Evolutionary conservation across 192 early-diverging fungal genomes (phyloP), one percentile per base, ranked within the genome.

Genomic region (Kappamyces sp.): DNA sequence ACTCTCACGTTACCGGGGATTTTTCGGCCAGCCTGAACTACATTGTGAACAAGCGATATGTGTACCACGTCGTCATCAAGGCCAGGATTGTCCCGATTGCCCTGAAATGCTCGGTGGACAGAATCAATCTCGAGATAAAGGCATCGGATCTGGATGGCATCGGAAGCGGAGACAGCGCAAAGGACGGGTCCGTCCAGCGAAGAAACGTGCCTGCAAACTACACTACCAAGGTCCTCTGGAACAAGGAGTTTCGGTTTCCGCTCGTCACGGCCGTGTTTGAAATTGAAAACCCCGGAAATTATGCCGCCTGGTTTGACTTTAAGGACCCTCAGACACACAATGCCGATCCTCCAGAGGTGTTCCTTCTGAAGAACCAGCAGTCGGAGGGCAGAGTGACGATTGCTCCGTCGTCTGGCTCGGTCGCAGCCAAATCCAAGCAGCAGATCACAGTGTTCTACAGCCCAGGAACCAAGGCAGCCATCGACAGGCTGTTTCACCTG

Each of bases 11-110:
- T 1, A 48, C 62, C 2, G 67, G 70, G 10, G 58, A 12, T 5
- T 66, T 64, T 44, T 49, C 55, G 10, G 40, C 49, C 1, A 68
- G 66, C 31, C 44, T 80, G 1, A 76, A 63, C 0, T 80, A 80
- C 54, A 12, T 77, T 5, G 67, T 80, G 8, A 80, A 80, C 64
- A 72, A 72, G 9, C 58, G 78, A 47, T 75, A 80, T 61, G 72
- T 65, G 54, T 76, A 77, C 50, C 69, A 70, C 40, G 54, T 80
- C 40, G 66, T 66, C 3, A 51, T 72, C 23, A 47, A 53, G 13
- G 74, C 65, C 0, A 44, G 39, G 5, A 71, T 80, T 2, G 35
- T 58, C 8, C 67, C 69, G 1, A 48, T 75, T 10, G 31, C 8
- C 4, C 64, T 78, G 2, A 62, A 67, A 32, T 34, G 71, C 32